phyloP scores from a whole-genome alignment of 768 basidiomycete genomes.

The Auricularia heimuer region DNA sequence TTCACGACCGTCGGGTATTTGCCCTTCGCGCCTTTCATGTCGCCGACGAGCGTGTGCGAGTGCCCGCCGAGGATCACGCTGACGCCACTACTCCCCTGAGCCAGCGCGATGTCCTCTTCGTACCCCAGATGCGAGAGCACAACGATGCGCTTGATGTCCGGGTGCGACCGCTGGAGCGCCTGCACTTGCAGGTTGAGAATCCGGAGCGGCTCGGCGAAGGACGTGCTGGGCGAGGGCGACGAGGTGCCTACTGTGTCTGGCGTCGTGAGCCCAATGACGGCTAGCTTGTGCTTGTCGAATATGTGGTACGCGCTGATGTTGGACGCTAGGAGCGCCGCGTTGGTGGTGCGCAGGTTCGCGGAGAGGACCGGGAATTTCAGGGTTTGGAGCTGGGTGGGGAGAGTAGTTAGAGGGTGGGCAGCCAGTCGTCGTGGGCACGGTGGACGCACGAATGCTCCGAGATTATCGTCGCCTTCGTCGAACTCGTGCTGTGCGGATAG shows the following conservation, averaged over 20 bases:
- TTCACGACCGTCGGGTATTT: conserved; percentile 35
- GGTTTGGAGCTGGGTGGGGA: conserved; percentile 19
- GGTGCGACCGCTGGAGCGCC: conserved; percentile 5
- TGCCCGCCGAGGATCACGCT: conserved; percentile 34
- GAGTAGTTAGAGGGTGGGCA: not conserved
- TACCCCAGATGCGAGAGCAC: conserved; percentile 40
- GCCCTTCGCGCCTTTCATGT: conserved; percentile 30
- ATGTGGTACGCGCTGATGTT: conserved; percentile 30
- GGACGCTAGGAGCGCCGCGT: conserved; percentile 22
- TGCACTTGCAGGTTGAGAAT: conserved; percentile 6
- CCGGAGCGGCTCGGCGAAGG: conserved; percentile 29
- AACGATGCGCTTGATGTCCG: conserved; percentile 31
- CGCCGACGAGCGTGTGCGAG: conserved; percentile 36
- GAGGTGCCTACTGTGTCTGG: conserved; percentile 30
- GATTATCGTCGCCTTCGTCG: conserved; percentile 32
- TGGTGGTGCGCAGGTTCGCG: conserved; percentile 32
- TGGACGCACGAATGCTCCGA: conserved; percentile 22
- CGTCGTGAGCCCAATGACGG: conserved; percentile 35
- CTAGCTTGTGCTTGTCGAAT: conserved; percentile 31
- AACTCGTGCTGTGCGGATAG: conserved; percentile 27
- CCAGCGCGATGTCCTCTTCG: conserved; percentile 33
- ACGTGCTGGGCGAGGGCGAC: conserved; percentile 28
- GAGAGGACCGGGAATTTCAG: conserved; percentile 36
- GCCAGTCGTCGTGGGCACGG: no score
- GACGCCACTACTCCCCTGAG: conserved; percentile 28